Conservation (phyloP, 805 yeast species). For the Yarrowia sp. region DNA sequence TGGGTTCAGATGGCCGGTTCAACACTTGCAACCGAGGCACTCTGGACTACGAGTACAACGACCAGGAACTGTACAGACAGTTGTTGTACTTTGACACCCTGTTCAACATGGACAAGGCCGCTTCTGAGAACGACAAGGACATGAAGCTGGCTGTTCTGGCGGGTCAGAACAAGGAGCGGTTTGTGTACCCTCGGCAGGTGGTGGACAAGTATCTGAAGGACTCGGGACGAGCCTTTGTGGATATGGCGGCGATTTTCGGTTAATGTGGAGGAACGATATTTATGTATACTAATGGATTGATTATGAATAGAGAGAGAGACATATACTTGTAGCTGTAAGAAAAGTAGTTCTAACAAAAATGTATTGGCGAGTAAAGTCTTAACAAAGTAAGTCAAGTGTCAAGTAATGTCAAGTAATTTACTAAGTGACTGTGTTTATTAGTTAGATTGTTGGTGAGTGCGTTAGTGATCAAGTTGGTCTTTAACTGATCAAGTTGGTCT, state of each 20-base stretch:
- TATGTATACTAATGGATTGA: constrained; percentile 31
- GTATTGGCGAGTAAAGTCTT: no score
- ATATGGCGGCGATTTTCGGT: constrained; percentile 76
- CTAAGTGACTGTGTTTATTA: no score
- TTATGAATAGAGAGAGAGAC: background rate
- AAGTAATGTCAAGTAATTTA: no score
- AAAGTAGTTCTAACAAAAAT: no score
- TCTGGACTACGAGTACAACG: constrained; percentile 77
- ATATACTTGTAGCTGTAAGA: no score
- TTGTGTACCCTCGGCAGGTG: constrained; percentile 61
- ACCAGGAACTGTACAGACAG: constrained; percentile 85
- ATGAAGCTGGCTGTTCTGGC: constrained; percentile 57
- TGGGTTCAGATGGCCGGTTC: constrained; percentile 67
- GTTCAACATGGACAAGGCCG: constrained; percentile 83
- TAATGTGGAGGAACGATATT: constrained; percentile 36
- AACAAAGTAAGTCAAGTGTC: no score
- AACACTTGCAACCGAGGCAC: constrained; percentile 75
- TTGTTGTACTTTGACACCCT: constrained; percentile 76
- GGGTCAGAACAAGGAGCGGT: constrained; percentile 75
- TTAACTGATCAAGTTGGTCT: no score
- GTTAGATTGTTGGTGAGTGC: no score
- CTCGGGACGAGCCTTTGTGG: constrained; percentile 89
- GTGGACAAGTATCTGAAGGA: constrained; percentile 76
- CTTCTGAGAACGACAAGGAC: constrained; percentile 51
- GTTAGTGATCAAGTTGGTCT: no score